phyloP scores from a whole-genome alignment of 2,329 filamentous ascomycete species.

The Pezicula rhizophila region DNA sequence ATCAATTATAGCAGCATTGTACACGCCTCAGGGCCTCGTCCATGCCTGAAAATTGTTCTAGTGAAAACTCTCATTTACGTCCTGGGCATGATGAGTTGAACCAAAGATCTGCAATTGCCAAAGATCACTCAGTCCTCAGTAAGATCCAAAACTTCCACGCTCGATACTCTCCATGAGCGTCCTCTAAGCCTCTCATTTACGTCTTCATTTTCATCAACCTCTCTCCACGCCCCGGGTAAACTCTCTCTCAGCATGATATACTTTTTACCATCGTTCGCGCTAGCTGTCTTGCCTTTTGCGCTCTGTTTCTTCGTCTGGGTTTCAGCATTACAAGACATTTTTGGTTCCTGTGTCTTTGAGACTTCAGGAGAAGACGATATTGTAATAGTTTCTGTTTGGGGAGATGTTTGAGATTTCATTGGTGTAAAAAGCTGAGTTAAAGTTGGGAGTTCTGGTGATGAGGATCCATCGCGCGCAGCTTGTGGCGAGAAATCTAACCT shows the following conservation, averaged over 20 bases:
- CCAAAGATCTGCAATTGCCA: no score
- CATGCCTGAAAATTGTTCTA: no score
- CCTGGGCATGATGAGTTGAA: no score
- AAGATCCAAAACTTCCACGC: conserved; percentile 9
- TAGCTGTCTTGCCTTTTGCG: neutral
- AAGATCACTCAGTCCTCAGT: conserved; percentile 1
- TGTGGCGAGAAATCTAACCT: neutral
- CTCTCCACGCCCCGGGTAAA: conserved; percentile 29
- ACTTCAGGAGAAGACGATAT: neutral
- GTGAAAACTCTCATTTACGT: no score
- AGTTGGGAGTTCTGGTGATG: neutral
- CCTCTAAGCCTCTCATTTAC: neutral
- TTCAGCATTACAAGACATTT: neutral
- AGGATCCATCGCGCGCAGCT: neutral
- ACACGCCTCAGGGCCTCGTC: no score
- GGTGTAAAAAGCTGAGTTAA: neutral
- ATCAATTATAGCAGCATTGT: no score
- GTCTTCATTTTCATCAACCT: conserved; percentile 16
- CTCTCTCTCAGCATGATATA: conserved; percentile 27
- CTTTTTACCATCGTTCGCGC: conserved; percentile 13
- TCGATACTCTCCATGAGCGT: conserved; percentile 4
- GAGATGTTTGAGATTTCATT: neutral
- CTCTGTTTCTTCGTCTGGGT: neutral
- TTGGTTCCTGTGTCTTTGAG: neutral
- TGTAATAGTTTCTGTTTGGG: neutral